Evolutionary conservation across 257 asterid genomes (phyloP), one percentile per base, ranked within the genome.

Genomic region (Ehretia macrophylla): DNA sequence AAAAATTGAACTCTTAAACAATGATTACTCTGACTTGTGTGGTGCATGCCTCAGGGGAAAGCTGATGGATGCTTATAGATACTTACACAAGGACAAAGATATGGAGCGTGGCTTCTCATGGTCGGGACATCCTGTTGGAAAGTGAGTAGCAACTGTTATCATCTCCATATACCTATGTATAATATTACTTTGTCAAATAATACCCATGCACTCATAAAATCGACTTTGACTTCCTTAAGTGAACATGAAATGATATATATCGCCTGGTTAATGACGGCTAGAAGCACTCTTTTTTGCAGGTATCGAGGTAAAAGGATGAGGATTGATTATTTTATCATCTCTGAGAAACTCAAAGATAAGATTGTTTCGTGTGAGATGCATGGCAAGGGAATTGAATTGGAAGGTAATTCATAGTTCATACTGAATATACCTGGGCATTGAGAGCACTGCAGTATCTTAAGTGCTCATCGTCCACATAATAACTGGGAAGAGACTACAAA

Each of bases 271-370:
- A 4, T 0, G 46, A 45, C 39, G 22, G 32, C 45, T 47, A 0
- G 17, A 60, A 6, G 38, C 11, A 62, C 17, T 57, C 5, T 32
- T 62, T 62, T 39, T 55, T 75, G 81, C 79, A 90, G 96, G 77
- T 92, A 92, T 62, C 96, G 97, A n/a, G 96, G 97, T 59, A 92
- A 88, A 74, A 81, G 99, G 85, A 92, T 92, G 99, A 83, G 99
- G 68, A 92, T 88, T 59, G 99, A 92, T 68, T 92, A 92, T 75
- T 86, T 86, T 77, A 23, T 84, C 32, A 81, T 92, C 48, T 77
- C 95, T 0, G 95, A 92, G 73, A 68, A 76, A 77, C 77, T 90
- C 27, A 79, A 50, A 73, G 92, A 80, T 58, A 82, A 88, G 75
- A 85, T 88, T 22, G 65, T 84, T 55, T 65, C 83, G 57, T 88